A percentile compares a stretch with the other conserved stretches of the same genome.
These are phyloP conservation scores for Lathyrus aphaca DNA, from an alignment of 306 rosid species.

Conservation along the genomic window DNA sequence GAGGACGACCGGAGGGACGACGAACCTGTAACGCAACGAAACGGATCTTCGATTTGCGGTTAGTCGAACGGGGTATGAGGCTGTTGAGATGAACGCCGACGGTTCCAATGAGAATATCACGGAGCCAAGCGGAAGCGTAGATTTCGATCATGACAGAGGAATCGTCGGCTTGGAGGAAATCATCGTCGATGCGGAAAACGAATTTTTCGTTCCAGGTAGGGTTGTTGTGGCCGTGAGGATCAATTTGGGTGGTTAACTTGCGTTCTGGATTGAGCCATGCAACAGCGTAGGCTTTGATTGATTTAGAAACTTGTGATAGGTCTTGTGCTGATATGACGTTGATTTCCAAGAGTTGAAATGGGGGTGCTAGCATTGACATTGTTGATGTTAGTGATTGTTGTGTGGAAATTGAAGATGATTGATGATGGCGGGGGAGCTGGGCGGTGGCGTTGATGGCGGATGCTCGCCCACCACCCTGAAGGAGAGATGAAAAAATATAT, in stretches of 20 bases:
- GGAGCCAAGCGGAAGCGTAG: constrained; percentile 65
- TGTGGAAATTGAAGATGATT: not conserved
- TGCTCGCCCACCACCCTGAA: not conserved
- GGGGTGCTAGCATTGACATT: constrained; percentile 38
- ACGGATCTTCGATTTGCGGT: constrained; percentile 48
- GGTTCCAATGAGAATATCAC: constrained; percentile 60
- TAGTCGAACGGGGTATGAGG: constrained; percentile 40
- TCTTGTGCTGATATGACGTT: constrained; percentile 69
- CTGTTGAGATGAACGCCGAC: constrained; percentile 50
- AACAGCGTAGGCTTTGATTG: constrained; percentile 68
- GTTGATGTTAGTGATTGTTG: not conserved
- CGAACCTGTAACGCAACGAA: constrained; percentile 69
- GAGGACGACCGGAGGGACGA: constrained; percentile 76
- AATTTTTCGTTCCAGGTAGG: constrained; percentile 88
- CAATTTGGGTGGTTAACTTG: constrained; percentile 60
- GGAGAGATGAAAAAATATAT: not conserved
- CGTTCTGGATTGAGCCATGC: constrained; percentile 73
- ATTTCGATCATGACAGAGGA: constrained; percentile 63
- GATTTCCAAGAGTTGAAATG: constrained; percentile 61
- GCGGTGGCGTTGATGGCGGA: not conserved
- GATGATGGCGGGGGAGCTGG: not conserved
- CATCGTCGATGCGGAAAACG: constrained; percentile 62
- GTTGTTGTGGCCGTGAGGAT: constrained; percentile 53
- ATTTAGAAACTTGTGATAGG: constrained; percentile 51
- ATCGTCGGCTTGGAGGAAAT: constrained; percentile 46